phyloP scores from a whole-genome alignment of 306 rosid genomes.

The Hippophae gyantsensis region DNA sequence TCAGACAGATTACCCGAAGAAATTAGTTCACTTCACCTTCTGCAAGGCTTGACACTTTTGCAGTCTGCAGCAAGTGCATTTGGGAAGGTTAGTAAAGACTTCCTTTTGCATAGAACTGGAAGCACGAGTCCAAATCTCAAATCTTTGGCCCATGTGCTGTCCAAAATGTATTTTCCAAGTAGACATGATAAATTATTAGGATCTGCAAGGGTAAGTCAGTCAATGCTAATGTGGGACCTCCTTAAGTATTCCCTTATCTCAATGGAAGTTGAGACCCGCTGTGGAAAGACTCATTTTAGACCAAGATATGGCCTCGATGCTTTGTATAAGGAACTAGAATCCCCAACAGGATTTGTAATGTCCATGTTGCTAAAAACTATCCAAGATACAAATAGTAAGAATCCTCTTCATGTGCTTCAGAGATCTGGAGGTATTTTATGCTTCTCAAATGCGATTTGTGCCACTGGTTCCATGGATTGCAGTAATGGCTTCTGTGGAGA shows the following conservation, averaged over 20 bases:
- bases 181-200: slow-evolving; percentile 48
- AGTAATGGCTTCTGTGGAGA: slow-evolving; percentile 29
- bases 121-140: slow-evolving; percentile 46
- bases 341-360: slow-evolving; percentile 70
- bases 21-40: slow-evolving; percentile 41
- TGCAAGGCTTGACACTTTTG: slow-evolving; percentile 56
- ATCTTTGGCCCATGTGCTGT: slow-evolving; percentile 43
- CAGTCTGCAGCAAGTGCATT: slow-evolving; percentile 58
- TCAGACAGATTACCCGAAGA: slow-evolving; percentile 23
- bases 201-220: slow-evolving; percentile 48
- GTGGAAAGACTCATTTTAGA: slow-evolving; percentile 52
- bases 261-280: slow-evolving; percentile 82
- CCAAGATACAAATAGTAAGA: slow-evolving; percentile 47
- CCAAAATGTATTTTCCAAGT: slow-evolving; percentile 64
- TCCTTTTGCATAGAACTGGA: slow-evolving; percentile 38
- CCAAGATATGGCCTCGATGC: slow-evolving; percentile 58
- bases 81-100: slow-evolving; percentile 40
- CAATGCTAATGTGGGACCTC: slow-evolving; percentile 90
- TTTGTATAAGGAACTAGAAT: slow-evolving; percentile 72
- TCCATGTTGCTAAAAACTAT: slow-evolving; percentile 68
- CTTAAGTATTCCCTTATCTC: slow-evolving; percentile 76
- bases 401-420: slow-evolving; percentile 74
- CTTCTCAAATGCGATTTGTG: slow-evolving; percentile 69
- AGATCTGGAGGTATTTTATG: slow-evolving; percentile 66
- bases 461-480: slow-evolving; percentile 35